Evolutionary conservation across 192 early-diverging fungal genomes (phyloP).

Genomic region (Coemansia sp.): DNA sequence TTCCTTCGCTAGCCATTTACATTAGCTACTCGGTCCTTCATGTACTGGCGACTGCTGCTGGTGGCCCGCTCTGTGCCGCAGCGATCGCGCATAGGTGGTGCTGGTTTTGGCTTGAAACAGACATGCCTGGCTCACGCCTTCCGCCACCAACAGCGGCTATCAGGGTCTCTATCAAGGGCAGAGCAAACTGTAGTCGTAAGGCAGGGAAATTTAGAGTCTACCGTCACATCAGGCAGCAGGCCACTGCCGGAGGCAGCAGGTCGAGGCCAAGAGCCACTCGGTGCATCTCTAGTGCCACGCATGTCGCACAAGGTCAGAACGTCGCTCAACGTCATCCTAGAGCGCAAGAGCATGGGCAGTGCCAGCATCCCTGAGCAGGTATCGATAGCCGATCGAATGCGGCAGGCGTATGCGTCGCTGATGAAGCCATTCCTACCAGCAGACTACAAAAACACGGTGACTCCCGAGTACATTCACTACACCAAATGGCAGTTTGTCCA

Average conservation of each 20-base stretch:
- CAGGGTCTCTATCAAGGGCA: neutral
- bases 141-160: neutral
- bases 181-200: neutral
- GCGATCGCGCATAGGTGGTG: neutral
- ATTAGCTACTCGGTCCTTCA: neutral
- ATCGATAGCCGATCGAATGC: neutral
- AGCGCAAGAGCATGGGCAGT: neutral
- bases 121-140: neutral
- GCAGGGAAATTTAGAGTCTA: constrained; percentile 1
- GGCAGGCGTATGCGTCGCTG: neutral
- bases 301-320: constrained; percentile 1
- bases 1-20: neutral
- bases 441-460: constrained; percentile 70
- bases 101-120: neutral
- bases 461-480: constrained; percentile 71
- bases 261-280: neutral
- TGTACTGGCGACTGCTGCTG: neutral
- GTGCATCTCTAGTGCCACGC: neutral
- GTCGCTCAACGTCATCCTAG: neutral
- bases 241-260: neutral
- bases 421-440: constrained; percentile 68
- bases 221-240: neutral
- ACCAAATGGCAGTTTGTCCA: constrained; percentile 78
- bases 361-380: neutral
- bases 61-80: neutral